Evolutionary conservation across 2,329 filamentous ascomycete genomes (phyloP).

Genomic region (Ceratocystis papillata): DNA sequence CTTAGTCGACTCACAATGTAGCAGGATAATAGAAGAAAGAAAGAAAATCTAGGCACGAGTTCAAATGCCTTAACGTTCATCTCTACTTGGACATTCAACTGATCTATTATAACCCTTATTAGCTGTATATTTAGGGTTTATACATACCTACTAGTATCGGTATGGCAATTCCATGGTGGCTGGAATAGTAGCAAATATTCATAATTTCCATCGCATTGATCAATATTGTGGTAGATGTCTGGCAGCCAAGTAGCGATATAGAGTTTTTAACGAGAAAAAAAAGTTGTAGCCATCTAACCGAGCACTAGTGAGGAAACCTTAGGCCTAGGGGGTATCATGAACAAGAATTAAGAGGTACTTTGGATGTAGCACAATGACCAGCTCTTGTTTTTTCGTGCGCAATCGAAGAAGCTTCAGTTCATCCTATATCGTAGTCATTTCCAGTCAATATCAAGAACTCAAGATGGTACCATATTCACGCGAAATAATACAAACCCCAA

Average conservation of each 20-base stretch:
- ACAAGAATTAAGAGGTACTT: constrained; percentile 72
- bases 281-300: neutral
- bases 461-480: neutral
- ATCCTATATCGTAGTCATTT: constrained; percentile 40
- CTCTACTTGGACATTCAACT: too few species aligned
- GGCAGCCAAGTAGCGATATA: too few species aligned
- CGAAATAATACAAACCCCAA: neutral
- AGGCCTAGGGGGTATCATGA: constrained; percentile 67
- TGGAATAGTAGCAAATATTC: too few species aligned
- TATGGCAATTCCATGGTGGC: too few species aligned
- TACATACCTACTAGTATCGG: too few species aligned
- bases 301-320: constrained; percentile 21
- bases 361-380: constrained; percentile 70
- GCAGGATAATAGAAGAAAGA: neutral
- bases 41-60: neutral
- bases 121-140: too few species aligned
- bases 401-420: constrained; percentile 65
- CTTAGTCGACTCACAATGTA: too few species aligned
- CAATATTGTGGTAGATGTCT: too few species aligned
- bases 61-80: neutral
- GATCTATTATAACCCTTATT: too few species aligned
- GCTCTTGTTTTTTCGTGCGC: constrained; percentile 73
- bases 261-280: too few species aligned
- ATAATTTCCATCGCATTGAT: too few species aligned
- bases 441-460: constrained; percentile 4